Base-by-base conservation (phyloP, 306 rosid species). In the Prinsepia uniflora region DNA sequence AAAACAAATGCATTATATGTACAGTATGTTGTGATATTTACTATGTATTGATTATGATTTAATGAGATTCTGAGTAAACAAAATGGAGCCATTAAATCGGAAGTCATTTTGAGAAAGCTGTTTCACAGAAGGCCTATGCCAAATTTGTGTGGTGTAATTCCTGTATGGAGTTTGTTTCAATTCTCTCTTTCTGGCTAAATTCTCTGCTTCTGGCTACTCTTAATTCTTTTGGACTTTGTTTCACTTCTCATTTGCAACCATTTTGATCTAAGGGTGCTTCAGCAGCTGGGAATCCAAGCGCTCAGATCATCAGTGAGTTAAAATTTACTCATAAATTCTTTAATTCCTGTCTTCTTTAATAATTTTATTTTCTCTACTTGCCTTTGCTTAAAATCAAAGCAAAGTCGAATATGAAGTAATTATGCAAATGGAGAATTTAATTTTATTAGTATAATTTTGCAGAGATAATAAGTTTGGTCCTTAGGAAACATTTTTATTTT, bases 101-200 rank as follows among this genome's bases (percentile, higher is more conserved):
- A 93, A 84, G 63, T 82, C 82, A 67, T 50, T 50, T 93, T 49
- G 96, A 90, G 86, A 90, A 87, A 84, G 83, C 79, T 63, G 89
- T 93, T 56, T 93, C 97, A 3, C 97, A 81, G 78, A 90, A 43
- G 82, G 96, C 98, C 49, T 3, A 12, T 93, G 81, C 96, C 87
- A 79, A 81, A 30, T 30, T 30, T 30, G 36, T 30, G 36, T 30
- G 36, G 36, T 30, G 36, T 2, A 3, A 30, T 30, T 30, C 4
- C 36, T 30, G 36, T 30, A 3, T 30, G 36, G 36, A 30, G 36
- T 30, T 30, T 30, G 36, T 1, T 30, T 3, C 36, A 30, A 1
- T 30, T n/a, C 36, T 30, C 36, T 30, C 3, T 30, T 30, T 30
- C 36, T 30, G 4, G 36, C 36, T 30, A 30, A n/a, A n/a, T n/a